Conservation (phyloP, 768 basidiomycete genomes). For the Lactarius hatsudake region DNA sequence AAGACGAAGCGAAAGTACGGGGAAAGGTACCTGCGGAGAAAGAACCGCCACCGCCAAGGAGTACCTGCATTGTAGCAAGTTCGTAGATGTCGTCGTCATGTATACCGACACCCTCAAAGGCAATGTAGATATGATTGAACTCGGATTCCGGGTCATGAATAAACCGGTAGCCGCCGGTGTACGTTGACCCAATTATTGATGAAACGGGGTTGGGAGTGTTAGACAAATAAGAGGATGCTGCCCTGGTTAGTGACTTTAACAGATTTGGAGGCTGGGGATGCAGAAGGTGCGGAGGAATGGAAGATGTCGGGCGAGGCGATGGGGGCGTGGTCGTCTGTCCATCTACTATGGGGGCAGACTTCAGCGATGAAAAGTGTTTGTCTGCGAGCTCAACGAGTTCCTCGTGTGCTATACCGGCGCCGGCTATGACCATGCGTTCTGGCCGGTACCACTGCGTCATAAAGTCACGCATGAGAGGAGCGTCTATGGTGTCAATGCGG, state of each 20-base stretch:
- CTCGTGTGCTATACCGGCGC: conserved; percentile 88
- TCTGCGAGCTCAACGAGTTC: conserved; percentile 83
- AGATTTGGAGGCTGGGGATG: conserved; percentile 48
- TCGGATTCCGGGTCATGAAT: conserved; percentile 60
- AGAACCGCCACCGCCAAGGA: conserved; percentile 92
- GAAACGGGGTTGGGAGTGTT: conserved; percentile 27
- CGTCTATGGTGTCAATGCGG: conserved; percentile 65
- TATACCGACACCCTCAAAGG: conserved; percentile 87
- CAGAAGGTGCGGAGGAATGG: conserved; percentile 56
- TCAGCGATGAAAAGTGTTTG: conserved; percentile 75
- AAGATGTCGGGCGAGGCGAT: conserved; percentile 31
- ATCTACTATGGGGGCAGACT: conserved; percentile 33
- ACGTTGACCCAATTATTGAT: conserved; percentile 40
- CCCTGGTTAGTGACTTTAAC: conserved; percentile 68
- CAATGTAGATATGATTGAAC: conserved; percentile 91
- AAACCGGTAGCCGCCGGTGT: conserved; percentile 83
- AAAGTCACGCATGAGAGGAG: conserved; percentile 55
- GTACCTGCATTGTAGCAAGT: conserved; percentile 89
- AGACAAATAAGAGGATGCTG: conserved; percentile 71
- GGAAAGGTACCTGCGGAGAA: conserved; percentile 78
- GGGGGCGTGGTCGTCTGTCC: conserved; percentile 32
- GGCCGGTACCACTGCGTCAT: conserved; percentile 86
- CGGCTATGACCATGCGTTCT: conserved; percentile 93
- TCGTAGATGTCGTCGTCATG: conserved; percentile 91
- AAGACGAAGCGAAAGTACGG: background rate